Evolutionary conservation across 2,329 filamentous ascomycete species (phyloP), one percentile per base, ranked within the genome.

Genomic region (Alternaria sp.): DNA sequence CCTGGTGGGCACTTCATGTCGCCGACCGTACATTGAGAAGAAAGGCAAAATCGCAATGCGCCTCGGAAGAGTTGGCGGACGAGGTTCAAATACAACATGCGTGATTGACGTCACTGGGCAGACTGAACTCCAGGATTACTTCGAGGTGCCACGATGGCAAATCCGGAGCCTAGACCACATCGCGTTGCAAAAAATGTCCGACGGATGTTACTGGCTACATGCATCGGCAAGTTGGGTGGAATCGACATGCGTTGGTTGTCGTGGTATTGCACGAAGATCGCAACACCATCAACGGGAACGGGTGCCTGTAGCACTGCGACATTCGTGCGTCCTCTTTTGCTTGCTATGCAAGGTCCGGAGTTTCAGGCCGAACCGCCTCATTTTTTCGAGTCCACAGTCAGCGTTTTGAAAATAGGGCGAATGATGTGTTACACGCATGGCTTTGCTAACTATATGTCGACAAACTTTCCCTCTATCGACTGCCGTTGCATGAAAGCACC

Each of bases 81-180:
- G 49, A 53, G 20, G 49, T 53, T 53, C 49, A 53, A 53, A 53
- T 53, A 53, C 21, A 33, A 15, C 28, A 41, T 53, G 49, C 28
- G 49, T 18, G 49, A 53, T 53, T 53, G 49, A 53, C 49, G 49
- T 53, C 49, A 53, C 30, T 53, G 28, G 37, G 37, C 37, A 41
- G 37, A 3, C 8, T 53, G 49, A 21, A 21, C 28, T 53, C 20
- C 28, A 33, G 15, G 30, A 11, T 41, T 25, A 18, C 28, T 53
- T 41, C 9, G 49, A 41, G 28, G 28, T 53, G 49, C 49, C 49
- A 53, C 49, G 28, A 53, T 41, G 28, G 49, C 49, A 53, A 53
- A 53, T 12, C 12, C 33, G 15, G 15, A 53, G 49, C 49, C 49
- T 37, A 53, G 49, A 23, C 49, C 49, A 53, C 49, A 15, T 53